A percentile compares a stretch with the other conserved stretches of the same genome.
phyloP scores from a whole-genome alignment of 179 eudicot species.

The Actinidia polygama region DNA sequence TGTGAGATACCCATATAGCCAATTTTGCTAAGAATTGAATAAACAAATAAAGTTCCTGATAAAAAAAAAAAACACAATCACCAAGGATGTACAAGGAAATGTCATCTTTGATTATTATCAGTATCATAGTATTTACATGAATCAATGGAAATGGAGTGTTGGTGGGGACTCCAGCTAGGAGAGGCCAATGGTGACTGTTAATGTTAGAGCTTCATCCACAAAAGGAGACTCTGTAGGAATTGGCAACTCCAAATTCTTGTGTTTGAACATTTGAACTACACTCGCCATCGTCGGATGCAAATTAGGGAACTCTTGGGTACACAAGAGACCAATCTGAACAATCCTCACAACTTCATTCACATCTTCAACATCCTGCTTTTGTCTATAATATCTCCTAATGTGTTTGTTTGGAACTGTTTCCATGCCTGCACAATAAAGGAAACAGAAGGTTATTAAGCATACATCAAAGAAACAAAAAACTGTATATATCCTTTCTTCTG shows the following conservation, averaged over 20 bases:
- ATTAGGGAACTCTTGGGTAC: conserved; percentile 23
- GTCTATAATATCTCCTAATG: conserved; percentile 17
- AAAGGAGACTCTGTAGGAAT: conserved; percentile 26
- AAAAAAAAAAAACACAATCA: neutral
- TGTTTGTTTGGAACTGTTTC: conserved; percentile 23
- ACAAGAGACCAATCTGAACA: conserved; percentile 25
- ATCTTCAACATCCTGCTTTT: conserved; percentile 12
- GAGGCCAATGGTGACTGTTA: neutral
- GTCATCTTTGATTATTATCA: conserved; percentile 1
- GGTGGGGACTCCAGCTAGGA: neutral
- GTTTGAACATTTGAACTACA: conserved; percentile 20
- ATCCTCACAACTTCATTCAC: conserved; percentile 17
- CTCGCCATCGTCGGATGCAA: conserved; percentile 8
- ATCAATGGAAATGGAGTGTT: conserved; percentile 2
- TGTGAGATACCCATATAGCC: neutral
- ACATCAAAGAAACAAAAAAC: neutral
- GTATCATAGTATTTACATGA: conserved; percentile 15
- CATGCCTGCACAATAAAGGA: conserved; percentile 10
- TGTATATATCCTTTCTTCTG: neutral
- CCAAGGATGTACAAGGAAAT: neutral
- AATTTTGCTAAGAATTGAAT: too few species aligned
- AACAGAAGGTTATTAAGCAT: neutral
- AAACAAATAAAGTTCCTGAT: too few species aligned
- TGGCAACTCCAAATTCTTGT: conserved; percentile 17
- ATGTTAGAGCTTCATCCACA: conserved; percentile 4